Conservation (phyloP, 1,284 basidiomycete genomes). For the Trichosporon coremiiforme region DNA sequence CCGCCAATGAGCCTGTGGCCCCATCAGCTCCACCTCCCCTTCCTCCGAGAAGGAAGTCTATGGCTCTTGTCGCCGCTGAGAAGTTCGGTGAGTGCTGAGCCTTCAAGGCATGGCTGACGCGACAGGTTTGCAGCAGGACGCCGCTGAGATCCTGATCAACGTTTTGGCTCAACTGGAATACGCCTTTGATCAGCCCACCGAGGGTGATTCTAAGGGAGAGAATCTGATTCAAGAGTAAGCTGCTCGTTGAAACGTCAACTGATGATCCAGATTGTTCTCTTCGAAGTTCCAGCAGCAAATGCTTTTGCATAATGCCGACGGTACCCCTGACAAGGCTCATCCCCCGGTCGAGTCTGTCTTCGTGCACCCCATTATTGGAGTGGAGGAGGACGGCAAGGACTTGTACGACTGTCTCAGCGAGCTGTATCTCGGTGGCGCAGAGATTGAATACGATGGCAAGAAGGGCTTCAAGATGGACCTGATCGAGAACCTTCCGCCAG, state of each 20-base stretch:
- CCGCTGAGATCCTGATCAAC: slow-evolving; percentile 98
- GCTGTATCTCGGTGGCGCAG: slow-evolving; percentile 77
- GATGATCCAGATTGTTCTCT: slow-evolving; percentile 71
- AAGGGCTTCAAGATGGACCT: slow-evolving; percentile 86
- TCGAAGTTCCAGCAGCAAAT: slow-evolving; percentile 80
- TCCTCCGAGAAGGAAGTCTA: slow-evolving; percentile 25
- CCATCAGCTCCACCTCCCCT: slow-evolving; percentile 18
- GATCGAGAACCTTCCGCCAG: slow-evolving; percentile 80
- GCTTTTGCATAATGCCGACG: slow-evolving; percentile 58
- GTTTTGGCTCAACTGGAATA: slow-evolving; percentile 98
- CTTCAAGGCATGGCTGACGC: not conserved
- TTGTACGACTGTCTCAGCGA: slow-evolving; percentile 91
- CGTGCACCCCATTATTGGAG: slow-evolving; percentile 91
- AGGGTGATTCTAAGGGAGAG: slow-evolving; percentile 59
- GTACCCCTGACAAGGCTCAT: slow-evolving; percentile 57
- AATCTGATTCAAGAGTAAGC: slow-evolving; percentile 76
- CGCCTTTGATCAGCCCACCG: slow-evolving; percentile 66
- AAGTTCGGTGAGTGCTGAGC: slow-evolving; percentile 57
- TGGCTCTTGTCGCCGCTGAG: slow-evolving; percentile 32
- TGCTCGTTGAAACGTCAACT: not conserved
- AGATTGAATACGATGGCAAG: slow-evolving; percentile 83
- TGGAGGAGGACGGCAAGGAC: slow-evolving; percentile 75
- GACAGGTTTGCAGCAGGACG: slow-evolving; percentile 80
- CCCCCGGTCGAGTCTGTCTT: slow-evolving; percentile 81
- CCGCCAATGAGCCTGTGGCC: not conserved